phyloP scores from a whole-genome alignment of 768 basidiomycete species.

The Rhizopogon roseolus region DNA sequence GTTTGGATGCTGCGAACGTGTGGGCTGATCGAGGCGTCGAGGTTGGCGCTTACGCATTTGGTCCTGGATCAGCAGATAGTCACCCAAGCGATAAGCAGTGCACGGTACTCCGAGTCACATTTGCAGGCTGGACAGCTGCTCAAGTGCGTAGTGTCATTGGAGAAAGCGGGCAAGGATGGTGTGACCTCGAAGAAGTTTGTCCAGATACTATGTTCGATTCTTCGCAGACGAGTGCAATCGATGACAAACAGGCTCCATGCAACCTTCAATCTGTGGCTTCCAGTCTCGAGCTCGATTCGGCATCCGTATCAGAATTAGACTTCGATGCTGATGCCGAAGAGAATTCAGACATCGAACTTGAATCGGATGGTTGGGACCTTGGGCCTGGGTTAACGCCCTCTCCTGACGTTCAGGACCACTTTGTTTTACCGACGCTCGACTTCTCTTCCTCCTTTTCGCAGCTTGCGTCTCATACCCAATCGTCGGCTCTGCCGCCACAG shows the following conservation, averaged over 20 bases:
- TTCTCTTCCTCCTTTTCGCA: slow-evolving; percentile 48
- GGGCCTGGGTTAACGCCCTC: slow-evolving; percentile 9
- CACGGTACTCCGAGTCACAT: slow-evolving; percentile 62
- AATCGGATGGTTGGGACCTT: slow-evolving; percentile 2
- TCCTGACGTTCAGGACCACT: slow-evolving; percentile 56
- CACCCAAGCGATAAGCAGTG: slow-evolving; percentile 45
- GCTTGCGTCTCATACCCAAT: neutral
- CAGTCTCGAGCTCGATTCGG: slow-evolving; percentile 6
- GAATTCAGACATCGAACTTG: neutral
- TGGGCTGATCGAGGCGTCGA: slow-evolving; percentile 50
- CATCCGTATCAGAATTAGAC: slow-evolving; percentile 5
- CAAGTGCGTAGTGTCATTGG: slow-evolving; percentile 67
- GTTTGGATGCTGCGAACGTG: slow-evolving; percentile 64
- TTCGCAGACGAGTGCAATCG: slow-evolving; percentile 1
- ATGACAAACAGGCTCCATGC: neutral
- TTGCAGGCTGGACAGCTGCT: slow-evolving; percentile 67
- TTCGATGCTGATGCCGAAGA: neutral
- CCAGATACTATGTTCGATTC: neutral
- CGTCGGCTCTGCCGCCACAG: slow-evolving; percentile 5
- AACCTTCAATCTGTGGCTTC: slow-evolving; percentile 1
- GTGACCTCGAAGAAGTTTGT: slow-evolving; percentile 56
- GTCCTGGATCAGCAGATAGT: slow-evolving; percentile 24
- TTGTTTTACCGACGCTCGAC: slow-evolving; percentile 76
- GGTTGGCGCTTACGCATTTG: slow-evolving; percentile 59
- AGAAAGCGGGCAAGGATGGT: slow-evolving; percentile 72